A percentile compares a stretch with the other conserved stretches of the same genome.
These are phyloP conservation scores for Pseudozyma sp. DNA, from an alignment of 1,284 basidiomycete genomes.

Conservation along the genomic window DNA sequence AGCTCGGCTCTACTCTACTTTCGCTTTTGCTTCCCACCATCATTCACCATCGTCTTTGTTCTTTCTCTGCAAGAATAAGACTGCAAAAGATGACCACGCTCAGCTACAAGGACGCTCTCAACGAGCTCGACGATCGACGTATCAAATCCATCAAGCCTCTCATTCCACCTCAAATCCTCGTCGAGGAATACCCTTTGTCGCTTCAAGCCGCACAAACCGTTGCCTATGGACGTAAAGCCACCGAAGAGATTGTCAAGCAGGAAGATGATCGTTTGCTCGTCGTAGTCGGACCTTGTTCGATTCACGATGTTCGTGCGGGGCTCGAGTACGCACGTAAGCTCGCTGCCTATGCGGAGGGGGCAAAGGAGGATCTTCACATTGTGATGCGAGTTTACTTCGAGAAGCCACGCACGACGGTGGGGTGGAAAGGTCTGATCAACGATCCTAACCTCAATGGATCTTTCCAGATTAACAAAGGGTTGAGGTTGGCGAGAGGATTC, in stretches of 20 bases:
- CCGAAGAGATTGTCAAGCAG: conserved; percentile 62
- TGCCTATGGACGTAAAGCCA: conserved; percentile 50
- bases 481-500: conserved; percentile 88
- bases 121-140: conserved; percentile 65
- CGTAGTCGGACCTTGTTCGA: conserved; percentile 66
- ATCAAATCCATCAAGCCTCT: conserved; percentile 66
- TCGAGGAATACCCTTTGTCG: conserved; percentile 65
- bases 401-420: conserved; percentile 83
- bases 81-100: conserved; percentile 23
- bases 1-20: background rate
- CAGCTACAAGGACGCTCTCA: conserved; percentile 57
- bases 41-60: conserved; percentile 1
- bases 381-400: conserved; percentile 77
- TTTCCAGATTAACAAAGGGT: conserved; percentile 95
- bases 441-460: conserved; percentile 82
- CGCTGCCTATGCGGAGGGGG: conserved; percentile 81
- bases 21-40: background rate
- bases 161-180: conserved; percentile 65
- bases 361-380: conserved; percentile 88
- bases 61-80: background rate
- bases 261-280: conserved; percentile 66
- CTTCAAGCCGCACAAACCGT: conserved; percentile 59
- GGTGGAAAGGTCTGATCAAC: conserved; percentile 99
- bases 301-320: conserved; percentile 66
- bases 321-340: conserved; percentile 72